These are phyloP conservation scores for Aureobasidium sp. DNA, from an alignment of 2,329 filamentous ascomycete genomes.

Conservation along the genomic window DNA sequence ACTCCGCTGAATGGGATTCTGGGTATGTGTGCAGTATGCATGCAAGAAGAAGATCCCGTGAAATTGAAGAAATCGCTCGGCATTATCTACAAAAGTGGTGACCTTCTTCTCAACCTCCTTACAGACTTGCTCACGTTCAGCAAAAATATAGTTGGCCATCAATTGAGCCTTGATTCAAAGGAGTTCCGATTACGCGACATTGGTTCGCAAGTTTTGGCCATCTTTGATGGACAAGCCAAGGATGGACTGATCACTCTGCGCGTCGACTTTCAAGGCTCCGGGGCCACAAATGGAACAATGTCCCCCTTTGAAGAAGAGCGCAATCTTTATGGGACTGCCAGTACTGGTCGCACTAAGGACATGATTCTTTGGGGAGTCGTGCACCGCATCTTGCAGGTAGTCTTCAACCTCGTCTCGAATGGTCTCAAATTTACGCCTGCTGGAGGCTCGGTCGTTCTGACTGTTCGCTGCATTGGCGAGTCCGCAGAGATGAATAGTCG, in stretches of 20 bases:
- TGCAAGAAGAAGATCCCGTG: slow-evolving; percentile 86
- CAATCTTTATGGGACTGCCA: slow-evolving; percentile 60
- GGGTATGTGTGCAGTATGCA: slow-evolving; percentile 93
- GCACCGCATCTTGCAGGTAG: slow-evolving; percentile 90
- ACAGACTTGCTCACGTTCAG: slow-evolving; percentile 94
- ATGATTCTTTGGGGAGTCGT: slow-evolving; percentile 96
- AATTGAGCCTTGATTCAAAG: slow-evolving; percentile 82
- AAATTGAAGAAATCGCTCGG: slow-evolving; percentile 86
- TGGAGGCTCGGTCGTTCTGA: slow-evolving; percentile 78
- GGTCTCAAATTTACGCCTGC: slow-evolving; percentile 90
- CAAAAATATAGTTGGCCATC: slow-evolving; percentile 93
- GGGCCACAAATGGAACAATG: slow-evolving; percentile 35
- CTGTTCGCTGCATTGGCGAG: slow-evolving; percentile 78
- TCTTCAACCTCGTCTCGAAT: slow-evolving; percentile 94
- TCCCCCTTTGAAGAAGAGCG: slow-evolving; percentile 32
- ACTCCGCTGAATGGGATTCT: slow-evolving; percentile 97
- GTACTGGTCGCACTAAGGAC: slow-evolving; percentile 75
- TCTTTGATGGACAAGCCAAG: slow-evolving; percentile 90
- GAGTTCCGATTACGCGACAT: slow-evolving; percentile 90
- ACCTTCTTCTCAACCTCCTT: slow-evolving; percentile 84
- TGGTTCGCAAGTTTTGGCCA: slow-evolving; percentile 81
- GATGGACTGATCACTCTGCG: slow-evolving; percentile 80
- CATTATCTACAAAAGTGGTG: slow-evolving; percentile 89
- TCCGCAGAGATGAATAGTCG: slow-evolving; percentile 49
- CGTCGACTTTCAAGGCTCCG: slow-evolving; percentile 68